These are phyloP conservation scores for Blattamonas nauphoetae DNA, from an alignment of 78 protist genomes.

Conservation along the genomic window DNA sequence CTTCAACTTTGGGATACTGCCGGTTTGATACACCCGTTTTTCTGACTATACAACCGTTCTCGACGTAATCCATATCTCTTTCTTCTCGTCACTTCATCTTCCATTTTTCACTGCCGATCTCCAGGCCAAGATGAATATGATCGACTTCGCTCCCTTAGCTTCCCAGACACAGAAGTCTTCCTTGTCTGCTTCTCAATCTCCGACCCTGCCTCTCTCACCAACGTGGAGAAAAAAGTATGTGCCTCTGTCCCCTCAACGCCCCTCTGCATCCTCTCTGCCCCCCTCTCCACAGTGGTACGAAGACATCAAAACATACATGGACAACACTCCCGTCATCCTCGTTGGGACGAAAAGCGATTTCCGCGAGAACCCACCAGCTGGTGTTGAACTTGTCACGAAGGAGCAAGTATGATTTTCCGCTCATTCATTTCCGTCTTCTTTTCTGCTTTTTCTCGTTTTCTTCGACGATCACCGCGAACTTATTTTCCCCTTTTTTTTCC, in stretches of 20 bases:
- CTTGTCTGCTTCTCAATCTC: conserved; percentile 42
- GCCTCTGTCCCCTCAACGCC: neutral
- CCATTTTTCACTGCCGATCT: too few relatives aligned
- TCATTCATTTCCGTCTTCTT: neutral
- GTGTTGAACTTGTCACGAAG: neutral
- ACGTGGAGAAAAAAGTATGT: neutral
- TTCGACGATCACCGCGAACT: too few relatives aligned
- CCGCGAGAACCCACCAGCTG: neutral
- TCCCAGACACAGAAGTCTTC: conserved; percentile 65
- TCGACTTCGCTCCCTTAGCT: conserved; percentile 47
- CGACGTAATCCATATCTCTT: too few relatives aligned
- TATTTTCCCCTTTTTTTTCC: too few relatives aligned
- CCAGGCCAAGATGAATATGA: conserved; percentile 29
- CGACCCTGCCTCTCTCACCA: neutral
- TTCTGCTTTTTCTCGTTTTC: neutral
- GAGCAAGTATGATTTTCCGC: neutral
- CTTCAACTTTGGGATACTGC: conserved; percentile 13
- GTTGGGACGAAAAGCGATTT: conserved; percentile 3
- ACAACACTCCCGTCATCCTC: neutral
- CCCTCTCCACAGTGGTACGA: neutral
- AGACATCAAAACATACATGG: neutral
- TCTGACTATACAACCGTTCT: too few relatives aligned
- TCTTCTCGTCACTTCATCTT: too few relatives aligned
- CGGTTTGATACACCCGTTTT: too few relatives aligned
- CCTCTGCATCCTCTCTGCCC: neutral